A percentile compares a stretch with the other conserved stretches of the same genome.
These are phyloP conservation scores for Entrophospora sp. DNA, from an alignment of 192 early-diverging fungal genomes.

Conservation along the genomic window DNA sequence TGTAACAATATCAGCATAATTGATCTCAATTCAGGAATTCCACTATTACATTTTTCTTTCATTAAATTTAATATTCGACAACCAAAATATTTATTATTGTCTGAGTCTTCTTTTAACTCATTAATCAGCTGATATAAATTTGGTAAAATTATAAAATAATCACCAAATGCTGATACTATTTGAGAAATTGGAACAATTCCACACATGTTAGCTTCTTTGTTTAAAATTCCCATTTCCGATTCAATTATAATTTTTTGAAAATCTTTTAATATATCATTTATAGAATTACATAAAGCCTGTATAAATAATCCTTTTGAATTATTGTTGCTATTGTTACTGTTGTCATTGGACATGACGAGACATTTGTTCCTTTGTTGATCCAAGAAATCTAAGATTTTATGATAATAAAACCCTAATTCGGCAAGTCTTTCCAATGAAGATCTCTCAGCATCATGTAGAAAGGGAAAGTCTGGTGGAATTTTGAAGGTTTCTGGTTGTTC, in stretches of 20 bases:
- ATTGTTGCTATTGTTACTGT: neutral
- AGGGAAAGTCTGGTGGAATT: conserved; percentile 48
- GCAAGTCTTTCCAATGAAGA: conserved; percentile 48
- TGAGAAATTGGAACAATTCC: conserved; percentile 37
- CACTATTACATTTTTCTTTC: conserved; percentile 39
- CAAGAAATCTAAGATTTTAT: neutral
- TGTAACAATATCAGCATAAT: conserved; percentile 40
- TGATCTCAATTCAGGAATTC: conserved; percentile 39
- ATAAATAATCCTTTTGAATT: conserved; percentile 35
- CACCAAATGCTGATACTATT: conserved; percentile 29
- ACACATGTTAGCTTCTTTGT: conserved; percentile 42
- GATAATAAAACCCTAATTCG: conserved; percentile 46
- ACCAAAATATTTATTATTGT: conserved; percentile 35
- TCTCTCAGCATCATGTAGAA: conserved; percentile 58
- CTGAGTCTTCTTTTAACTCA: conserved; percentile 27
- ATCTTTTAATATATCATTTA: conserved; percentile 32
- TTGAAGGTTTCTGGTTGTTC: conserved; percentile 39
- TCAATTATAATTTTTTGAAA: conserved; percentile 42
- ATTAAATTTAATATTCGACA: conserved; percentile 42
- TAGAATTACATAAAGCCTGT: conserved; percentile 38
- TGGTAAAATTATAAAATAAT: conserved; percentile 47
- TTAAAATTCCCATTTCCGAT: conserved; percentile 40
- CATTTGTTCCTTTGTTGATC: neutral
- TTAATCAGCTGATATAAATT: conserved; percentile 32
- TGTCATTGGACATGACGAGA: neutral